Evolutionary conservation across 2,329 filamentous ascomycete genomes (phyloP).

Genomic region (Trichophyton simii): DNA sequence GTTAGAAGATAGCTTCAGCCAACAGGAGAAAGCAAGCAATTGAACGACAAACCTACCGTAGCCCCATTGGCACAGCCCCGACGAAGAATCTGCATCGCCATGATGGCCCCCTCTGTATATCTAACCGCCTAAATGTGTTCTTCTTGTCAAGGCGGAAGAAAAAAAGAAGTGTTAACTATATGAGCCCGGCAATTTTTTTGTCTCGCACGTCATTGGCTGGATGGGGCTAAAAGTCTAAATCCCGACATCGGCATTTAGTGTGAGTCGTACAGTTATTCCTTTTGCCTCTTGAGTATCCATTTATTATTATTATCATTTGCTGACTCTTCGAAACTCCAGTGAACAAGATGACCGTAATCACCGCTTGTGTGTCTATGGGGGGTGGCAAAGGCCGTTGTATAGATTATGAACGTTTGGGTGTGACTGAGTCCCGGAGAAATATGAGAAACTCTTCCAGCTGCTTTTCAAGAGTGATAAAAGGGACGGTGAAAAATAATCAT

Average conservation of each 20-base stretch:
- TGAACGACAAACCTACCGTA: background rate
- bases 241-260: background rate
- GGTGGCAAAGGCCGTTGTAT: background rate
- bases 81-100: conserved; percentile 5
- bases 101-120: background rate
- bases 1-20: background rate
- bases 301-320: too few species aligned
- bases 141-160: background rate
- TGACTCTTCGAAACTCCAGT: background rate
- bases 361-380: background rate
- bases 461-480: background rate
- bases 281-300: too few species aligned
- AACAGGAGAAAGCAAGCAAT: background rate
- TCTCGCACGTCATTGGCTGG: conserved; percentile 5
- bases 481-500: background rate
- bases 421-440: background rate
- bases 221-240: background rate
- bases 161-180: background rate
- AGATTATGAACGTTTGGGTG: background rate
- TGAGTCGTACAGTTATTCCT: too few species aligned
- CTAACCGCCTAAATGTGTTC: background rate
- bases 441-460: background rate
- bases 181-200: background rate
- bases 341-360: background rate
- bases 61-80: background rate